Evolutionary conservation across 2,329 filamentous ascomycete species (phyloP), one percentile per base, ranked within the genome.

Genomic region (Phyllosticta ampelicida): DNA sequence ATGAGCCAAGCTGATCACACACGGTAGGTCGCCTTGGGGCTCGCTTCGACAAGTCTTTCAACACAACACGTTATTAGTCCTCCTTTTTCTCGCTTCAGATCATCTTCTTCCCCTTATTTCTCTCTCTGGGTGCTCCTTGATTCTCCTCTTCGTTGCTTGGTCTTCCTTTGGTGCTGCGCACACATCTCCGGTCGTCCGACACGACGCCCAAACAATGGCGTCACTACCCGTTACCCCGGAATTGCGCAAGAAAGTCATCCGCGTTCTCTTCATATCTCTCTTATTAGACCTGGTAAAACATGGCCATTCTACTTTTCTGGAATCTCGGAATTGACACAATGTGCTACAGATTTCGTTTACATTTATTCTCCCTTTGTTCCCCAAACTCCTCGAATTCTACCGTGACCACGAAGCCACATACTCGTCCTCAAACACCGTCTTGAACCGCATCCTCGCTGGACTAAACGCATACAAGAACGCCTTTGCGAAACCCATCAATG

Each of bases 321-420:
- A 55, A 21, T 44, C 20, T 9, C n/a, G 28, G 20, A 44, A 51
- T 48, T 20, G 48, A 20, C 52, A 50, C 1, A 53, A 29, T 5
- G 19, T 9, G 16, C 9, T 9, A 28, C 16, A 96, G 92, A 89
- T 97, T 67, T 96, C 92, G 58, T 99, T 99, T 73, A 99, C 94
- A 28, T 96, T 99, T 71, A 97, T 97, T 70, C 86, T 99, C 9
- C 94, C 94, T 0, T 83, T 99, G 36, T 99, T 97, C 71, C 94
- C 91, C 8, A 91, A 90, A 60, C 86, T 99, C 51, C 86, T 97
- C 73, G 87, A 95, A 67, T 97, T 96, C 81, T 99, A 97, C 77
- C 89, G 90, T 74, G 86, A 89, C 69, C 84, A 85, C 73, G 91
- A 96, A 74, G 80, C 81, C 21, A 67, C 75, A n/a, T 65, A 73